Evolutionary conservation across 108 stramenopile species (phyloP).

Genomic region (Nitzschia inconspicua): DNA sequence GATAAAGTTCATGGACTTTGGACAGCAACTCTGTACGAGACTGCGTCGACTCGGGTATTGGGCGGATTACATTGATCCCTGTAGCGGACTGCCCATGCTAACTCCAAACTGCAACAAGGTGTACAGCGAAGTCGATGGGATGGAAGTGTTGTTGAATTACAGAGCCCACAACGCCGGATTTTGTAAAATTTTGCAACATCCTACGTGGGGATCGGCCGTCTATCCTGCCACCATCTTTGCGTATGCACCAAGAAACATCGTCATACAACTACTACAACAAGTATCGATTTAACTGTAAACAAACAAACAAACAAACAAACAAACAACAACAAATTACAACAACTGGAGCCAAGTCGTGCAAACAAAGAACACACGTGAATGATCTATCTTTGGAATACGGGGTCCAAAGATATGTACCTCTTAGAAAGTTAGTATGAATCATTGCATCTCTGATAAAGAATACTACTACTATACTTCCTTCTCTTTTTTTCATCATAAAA

Average conservation of each 20-base stretch:
- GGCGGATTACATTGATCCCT: constrained; percentile 98
- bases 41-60: constrained; percentile 65
- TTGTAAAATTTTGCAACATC: constrained; percentile 96
- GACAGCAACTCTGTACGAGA: constrained; percentile 52
- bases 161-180: constrained; percentile 92
- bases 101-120: constrained; percentile 66
- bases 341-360: too few species aligned
- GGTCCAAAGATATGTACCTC: too few species aligned
- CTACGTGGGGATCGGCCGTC: constrained; percentile 90
- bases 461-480: too few species aligned
- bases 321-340: too few species aligned
- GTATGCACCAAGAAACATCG: constrained; percentile 60
- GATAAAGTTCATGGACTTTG: constrained; percentile 61
- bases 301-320: too few species aligned
- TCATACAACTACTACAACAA: constrained; percentile 42
- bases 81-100: constrained; percentile 94
- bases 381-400: too few species aligned
- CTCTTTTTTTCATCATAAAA: too few species aligned
- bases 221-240: constrained; percentile 96
- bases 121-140: constrained; percentile 93
- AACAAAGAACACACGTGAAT: too few species aligned
- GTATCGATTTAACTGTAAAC: constrained; percentile 11
- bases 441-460: too few species aligned
- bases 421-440: too few species aligned
- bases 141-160: constrained; percentile 86